Base-by-base conservation (phyloP, 352 stramenopile species). In the Bremia lactucae region DNA sequence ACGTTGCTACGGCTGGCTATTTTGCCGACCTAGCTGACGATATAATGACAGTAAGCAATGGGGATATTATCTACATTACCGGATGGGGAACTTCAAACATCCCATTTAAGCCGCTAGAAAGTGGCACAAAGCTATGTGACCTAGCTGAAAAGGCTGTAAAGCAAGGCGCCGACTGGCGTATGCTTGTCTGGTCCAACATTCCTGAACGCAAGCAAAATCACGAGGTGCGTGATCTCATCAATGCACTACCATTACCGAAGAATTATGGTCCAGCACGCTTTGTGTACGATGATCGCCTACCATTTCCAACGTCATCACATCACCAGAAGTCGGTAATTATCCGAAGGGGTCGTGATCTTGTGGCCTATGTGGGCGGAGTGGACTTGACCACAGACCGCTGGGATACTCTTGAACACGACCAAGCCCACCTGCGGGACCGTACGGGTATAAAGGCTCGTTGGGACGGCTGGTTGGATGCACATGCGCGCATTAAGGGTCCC, bases 151-250 rank as follows among this genome's bases (percentile, higher is more conserved):
- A 49, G 9, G 55, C 65, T 16, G 52, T 75, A 5, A 45, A 61
- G 31, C 59, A 60, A 7, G 55, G 63, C 4, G 51, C 40, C 10
- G 51, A 46, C 14, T 49, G 46, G 56, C 42, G 33, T 24, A 62
- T 72, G 40, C 62, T 87, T 20, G 56, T 74, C 3, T 87, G 69
- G 74, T 64, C 57, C 31, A 89, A 85, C 31, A 31, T 80, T n/a
- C 59, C 74, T 6, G 68, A 85, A 14, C 54, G 57, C 0, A 46
- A 59, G 0, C 61, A 78, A 36, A 87, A 83, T 36, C 42, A 80
- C 33, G 58, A 63, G 10, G 56, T 83, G 31, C 71, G 68, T 10
- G 57, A 82, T 33, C 55, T 65, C n/a, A 56, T 79, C 43, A 87
- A 83, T 41, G 52, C 56, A 1, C 42, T 68, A 23, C 15, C 25